phyloP scores from a whole-genome alignment of 176 grass and related monocot genomes.

The Aegilops bicornis region DNA sequence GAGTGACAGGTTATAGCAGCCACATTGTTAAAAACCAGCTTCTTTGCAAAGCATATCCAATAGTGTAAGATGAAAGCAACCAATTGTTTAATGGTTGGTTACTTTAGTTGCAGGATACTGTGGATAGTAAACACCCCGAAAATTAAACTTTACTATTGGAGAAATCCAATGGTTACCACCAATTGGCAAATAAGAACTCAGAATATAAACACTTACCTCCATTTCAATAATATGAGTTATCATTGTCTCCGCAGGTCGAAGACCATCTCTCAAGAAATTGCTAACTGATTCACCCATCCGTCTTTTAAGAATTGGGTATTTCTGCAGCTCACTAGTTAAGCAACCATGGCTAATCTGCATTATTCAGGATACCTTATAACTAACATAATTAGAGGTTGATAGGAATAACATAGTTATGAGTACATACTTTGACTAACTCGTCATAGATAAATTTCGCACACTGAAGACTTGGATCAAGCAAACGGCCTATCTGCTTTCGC shows the following conservation, averaged over 20 bases:
- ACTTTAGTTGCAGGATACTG: neutral
- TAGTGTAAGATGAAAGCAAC: neutral
- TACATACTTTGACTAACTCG: slow-evolving; percentile 88
- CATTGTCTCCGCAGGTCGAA: slow-evolving; percentile 87
- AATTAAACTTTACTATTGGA: neutral
- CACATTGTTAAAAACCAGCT: neutral
- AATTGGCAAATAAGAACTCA: slow-evolving; percentile 22
- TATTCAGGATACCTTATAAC: slow-evolving; percentile 28
- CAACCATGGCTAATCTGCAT: slow-evolving; percentile 90
- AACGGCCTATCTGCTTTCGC: slow-evolving; percentile 74
- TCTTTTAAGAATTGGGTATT: slow-evolving; percentile 75
- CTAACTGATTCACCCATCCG: slow-evolving; percentile 77
- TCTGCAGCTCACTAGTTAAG: slow-evolving; percentile 72
- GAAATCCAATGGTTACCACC: neutral
- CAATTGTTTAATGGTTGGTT: slow-evolving; percentile 16
- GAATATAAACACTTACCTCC: slow-evolving; percentile 65
- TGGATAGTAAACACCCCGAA: neutral
- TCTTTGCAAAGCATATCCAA: slow-evolving; percentile 21
- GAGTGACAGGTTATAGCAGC: neutral
- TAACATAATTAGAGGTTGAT: slow-evolving; percentile 24
- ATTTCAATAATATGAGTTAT: slow-evolving; percentile 97
- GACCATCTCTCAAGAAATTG: slow-evolving; percentile 89
- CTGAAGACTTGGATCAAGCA: slow-evolving; percentile 95
- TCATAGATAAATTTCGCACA: slow-evolving; percentile 98
- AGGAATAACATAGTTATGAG: slow-evolving; percentile 10